Percentiles rank a stretch among this genome's conserved stretches.
These are phyloP conservation scores for Erythrobasidium hasegawianum DNA, from an alignment of 1,284 basidiomycete genomes.

Conservation along the genomic window DNA sequence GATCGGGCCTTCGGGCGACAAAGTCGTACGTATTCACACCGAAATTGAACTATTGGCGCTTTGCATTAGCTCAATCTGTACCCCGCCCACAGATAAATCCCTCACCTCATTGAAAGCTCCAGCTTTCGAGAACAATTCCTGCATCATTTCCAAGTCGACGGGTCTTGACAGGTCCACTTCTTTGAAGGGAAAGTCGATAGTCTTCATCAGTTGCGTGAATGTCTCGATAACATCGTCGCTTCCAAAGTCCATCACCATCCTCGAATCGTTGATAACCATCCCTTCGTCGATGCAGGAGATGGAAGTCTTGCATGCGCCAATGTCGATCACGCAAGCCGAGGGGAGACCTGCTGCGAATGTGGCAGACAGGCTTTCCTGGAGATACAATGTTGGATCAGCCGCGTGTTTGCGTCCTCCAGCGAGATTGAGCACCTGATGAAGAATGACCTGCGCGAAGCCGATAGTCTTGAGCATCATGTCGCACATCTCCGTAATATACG, in stretches of 20 bases:
- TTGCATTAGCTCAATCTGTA: not conserved
- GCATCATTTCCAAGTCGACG: slow-evolving; percentile 84
- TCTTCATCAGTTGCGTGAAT: slow-evolving; percentile 70
- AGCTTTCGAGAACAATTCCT: slow-evolving; percentile 75
- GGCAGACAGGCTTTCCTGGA: slow-evolving; percentile 82
- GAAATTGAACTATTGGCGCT: slow-evolving; percentile 64
- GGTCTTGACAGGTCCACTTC: slow-evolving; percentile 69
- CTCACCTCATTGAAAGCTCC: slow-evolving; percentile 80
- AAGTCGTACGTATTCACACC: slow-evolving; percentile 87
- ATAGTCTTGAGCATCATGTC: slow-evolving; percentile 72
- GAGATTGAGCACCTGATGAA: slow-evolving; percentile 65
- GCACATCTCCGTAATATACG: slow-evolving; percentile 75
- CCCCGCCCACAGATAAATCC: not conserved
- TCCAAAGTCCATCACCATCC: slow-evolving; percentile 79
- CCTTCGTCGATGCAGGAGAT: slow-evolving; percentile 96
- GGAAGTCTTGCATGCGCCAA: slow-evolving; percentile 78
- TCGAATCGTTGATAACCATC: slow-evolving; percentile 71
- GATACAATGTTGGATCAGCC: not conserved
- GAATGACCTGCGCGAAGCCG: slow-evolving; percentile 86
- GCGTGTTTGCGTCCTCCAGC: not conserved
- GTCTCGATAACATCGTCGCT: slow-evolving; percentile 92
- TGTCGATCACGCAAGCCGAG: slow-evolving; percentile 89
- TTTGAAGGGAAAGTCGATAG: slow-evolving; percentile 76
- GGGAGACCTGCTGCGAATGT: slow-evolving; percentile 94
- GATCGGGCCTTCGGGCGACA: slow-evolving; percentile 69